Base-by-base conservation (phyloP, 1,284 basidiomycete genomes). In the Polyporus tsugae region DNA sequence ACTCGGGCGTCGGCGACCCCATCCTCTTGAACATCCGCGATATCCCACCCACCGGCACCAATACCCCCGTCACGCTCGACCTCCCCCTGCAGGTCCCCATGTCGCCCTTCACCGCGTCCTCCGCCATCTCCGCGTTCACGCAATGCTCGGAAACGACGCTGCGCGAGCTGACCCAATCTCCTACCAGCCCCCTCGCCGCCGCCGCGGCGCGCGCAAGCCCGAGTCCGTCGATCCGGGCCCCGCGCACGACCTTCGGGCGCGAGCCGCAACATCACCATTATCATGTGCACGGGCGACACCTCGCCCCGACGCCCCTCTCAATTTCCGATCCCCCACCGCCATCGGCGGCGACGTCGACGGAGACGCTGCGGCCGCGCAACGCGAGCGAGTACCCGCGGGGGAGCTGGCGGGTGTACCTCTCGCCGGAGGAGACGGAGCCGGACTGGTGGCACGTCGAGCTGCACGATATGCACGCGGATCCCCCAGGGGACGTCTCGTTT, bases 381-480 rank as follows among this genome's bases (percentile, higher is more conserved):
- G 57, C 63, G 44, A 42, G 63, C 58, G 64, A 65, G 59, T 62
- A 60, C 53, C 13, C 42, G 60, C 64, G 62, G 33, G 67, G 39
- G 68, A 41, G 41, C 25, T 25, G 5, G 61, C 33, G 52, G 44
- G 35, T 49, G 60, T 67, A 61, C 22, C 62, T 68, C 10, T 53
- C 68, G 60, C 22, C 61, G 38, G 58, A 39, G 61, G 68, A 65
- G 25, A 35, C 67, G 38, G 67, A 73, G 53, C 33, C 63, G 17
- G 67, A 67, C 7, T 65, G 65, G 70, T 75, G 74, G 73, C 70
- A 74, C 62, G 68, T 65, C 52, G 74, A 73, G 65, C 67, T 73
- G 63, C 63, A 71, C 53, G 67, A 73, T 57, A 73, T 73, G 72
- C 67, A 64, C 35, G 71, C 69, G 46, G 36, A 36, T 2, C 22